Evolutionary conservation across 345 rosid species (phyloP).

Genomic region (Eutrema heterophyllum): DNA sequence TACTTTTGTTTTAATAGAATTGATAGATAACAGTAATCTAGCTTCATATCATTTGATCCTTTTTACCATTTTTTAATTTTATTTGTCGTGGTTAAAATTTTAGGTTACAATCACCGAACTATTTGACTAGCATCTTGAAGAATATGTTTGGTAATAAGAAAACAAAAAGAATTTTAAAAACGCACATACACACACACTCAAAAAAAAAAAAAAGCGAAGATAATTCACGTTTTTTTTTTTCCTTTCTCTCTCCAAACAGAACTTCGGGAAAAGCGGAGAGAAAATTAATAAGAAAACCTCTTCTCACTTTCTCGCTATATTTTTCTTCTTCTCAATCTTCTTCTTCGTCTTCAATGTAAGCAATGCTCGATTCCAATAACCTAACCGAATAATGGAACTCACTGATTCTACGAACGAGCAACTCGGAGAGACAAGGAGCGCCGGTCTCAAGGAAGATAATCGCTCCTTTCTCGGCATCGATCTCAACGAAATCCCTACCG

Average conservation of each 20-base stretch:
- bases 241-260: conserved; percentile 9
- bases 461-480: conserved; percentile 82
- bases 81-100: neutral
- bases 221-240: conserved; percentile 14
- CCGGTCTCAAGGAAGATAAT: conserved; percentile 30
- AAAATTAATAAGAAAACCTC: conserved; percentile 22
- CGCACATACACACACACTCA: neutral
- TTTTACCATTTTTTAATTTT: neutral
- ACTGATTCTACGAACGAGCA: conserved; percentile 32
- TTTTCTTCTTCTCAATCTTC: neutral
- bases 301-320: conserved; percentile 8
- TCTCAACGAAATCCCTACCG: conserved; percentile 95
- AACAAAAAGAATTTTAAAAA: neutral
- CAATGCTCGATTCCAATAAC: conserved; percentile 33
- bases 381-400: conserved; percentile 44
- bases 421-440: conserved; percentile 21
- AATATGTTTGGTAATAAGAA: neutral
- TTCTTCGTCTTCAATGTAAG: conserved; percentile 18
- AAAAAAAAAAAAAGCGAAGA: neutral
- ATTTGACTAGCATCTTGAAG: neutral
- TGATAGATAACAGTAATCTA: no score
- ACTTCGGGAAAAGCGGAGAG: conserved; percentile 28
- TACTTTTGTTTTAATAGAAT: no score
- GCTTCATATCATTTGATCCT: neutral
- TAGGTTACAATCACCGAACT: neutral